These are phyloP conservation scores for Raphanus hybrid DNA, from an alignment of 441 rosid genomes.

Conservation along the genomic window DNA sequence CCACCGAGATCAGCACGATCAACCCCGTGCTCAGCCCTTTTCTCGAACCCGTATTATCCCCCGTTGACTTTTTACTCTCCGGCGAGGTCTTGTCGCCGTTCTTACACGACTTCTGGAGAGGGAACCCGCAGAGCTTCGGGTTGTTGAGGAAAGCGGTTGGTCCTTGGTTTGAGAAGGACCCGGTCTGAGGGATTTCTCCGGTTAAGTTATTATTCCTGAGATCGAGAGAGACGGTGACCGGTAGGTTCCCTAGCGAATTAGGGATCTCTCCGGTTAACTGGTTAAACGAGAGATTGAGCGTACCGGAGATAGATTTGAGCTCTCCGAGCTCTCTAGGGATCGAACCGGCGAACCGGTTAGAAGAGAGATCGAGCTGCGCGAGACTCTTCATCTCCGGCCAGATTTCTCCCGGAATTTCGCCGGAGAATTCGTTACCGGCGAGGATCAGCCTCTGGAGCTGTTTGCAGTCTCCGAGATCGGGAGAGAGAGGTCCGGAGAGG, in stretches of 20 bases:
- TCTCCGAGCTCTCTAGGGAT: constrained; percentile 77
- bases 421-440: constrained; percentile 66
- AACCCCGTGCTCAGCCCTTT: constrained; percentile 68
- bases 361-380: constrained; percentile 82
- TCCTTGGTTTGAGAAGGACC: constrained; percentile 91
- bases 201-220: constrained; percentile 74
- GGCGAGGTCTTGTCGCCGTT: constrained; percentile 39
- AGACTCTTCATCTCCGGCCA: constrained; percentile 74
- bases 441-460: constrained; percentile 79
- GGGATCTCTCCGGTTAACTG: constrained; percentile 79
- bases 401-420: constrained; percentile 68
- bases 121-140: constrained; percentile 84
- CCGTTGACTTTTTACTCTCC: constrained; percentile 47
- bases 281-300: constrained; percentile 81
- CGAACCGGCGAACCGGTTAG: constrained; percentile 51
- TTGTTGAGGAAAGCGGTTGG: constrained; percentile 91
- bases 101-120: constrained; percentile 81
- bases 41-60: constrained; percentile 24
- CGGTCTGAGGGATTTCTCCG: constrained; percentile 92
- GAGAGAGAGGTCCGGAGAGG: constrained; percentile 69
- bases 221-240: constrained; percentile 84
- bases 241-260: constrained; percentile 70
- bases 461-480: constrained; percentile 60
- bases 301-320: constrained; percentile 53
- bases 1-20: constrained; percentile 73